phyloP scores from a whole-genome alignment of 2,329 filamentous ascomycete genomes.

The Monilinia fructigena region DNA sequence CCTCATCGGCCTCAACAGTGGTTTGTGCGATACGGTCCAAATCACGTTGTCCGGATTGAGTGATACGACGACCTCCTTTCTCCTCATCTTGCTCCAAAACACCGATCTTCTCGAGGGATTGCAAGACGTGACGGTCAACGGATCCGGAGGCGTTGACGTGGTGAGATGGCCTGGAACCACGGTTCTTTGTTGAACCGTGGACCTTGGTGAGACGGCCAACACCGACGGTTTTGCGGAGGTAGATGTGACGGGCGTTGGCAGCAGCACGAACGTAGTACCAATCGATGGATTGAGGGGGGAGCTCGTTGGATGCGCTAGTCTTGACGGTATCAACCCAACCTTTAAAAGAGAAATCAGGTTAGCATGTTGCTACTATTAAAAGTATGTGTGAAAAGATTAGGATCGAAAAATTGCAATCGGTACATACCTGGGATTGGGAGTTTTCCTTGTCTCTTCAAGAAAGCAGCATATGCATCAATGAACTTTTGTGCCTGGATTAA shows the following conservation, averaged over 20 bases:
- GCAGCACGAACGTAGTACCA: constrained; percentile 94
- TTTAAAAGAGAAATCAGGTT: constrained; percentile 41
- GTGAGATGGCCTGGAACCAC: constrained; percentile 83
- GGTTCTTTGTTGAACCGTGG: constrained; percentile 97
- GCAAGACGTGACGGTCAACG: constrained; percentile 96
- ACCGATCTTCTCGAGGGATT: constrained; percentile 98
- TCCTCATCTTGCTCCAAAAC: constrained; percentile 97
- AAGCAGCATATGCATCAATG: constrained; percentile 80
- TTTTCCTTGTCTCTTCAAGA: constrained; percentile 94
- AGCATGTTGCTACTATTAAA: constrained; percentile 9
- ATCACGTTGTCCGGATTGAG: constrained; percentile 97
- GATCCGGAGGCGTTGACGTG: constrained; percentile 94
- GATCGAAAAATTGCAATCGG: neutral
- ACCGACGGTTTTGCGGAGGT: constrained; percentile 99
- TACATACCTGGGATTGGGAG: constrained; percentile 80
- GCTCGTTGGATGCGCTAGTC: constrained; percentile 94
- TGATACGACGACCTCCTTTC: constrained; percentile 97
- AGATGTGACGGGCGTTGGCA: constrained; percentile 95
- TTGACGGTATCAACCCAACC: constrained; percentile 99
- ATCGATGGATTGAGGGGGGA: constrained; percentile 96
- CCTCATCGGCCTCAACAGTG: constrained; percentile 70
- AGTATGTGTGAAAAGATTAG: neutral
- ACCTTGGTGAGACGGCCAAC: constrained; percentile 96
- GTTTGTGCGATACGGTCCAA: constrained; percentile 93
- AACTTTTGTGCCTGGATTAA: constrained; percentile 75